phyloP scores from a whole-genome alignment of 257 asterid species.

The Solanum pinnatisectum region DNA sequence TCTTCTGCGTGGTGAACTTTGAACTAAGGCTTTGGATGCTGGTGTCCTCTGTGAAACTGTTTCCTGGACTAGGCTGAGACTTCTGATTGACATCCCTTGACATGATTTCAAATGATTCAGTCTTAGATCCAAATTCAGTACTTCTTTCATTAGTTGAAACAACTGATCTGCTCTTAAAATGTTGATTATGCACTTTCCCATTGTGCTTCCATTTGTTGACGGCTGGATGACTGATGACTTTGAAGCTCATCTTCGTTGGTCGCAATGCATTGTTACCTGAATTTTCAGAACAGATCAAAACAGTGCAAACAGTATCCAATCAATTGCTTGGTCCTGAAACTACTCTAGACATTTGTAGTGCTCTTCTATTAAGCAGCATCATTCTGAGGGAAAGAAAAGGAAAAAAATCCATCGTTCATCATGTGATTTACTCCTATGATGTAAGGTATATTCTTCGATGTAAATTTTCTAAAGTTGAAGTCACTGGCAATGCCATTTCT shows the following conservation, averaged over 20 bases:
- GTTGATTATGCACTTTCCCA: neutral
- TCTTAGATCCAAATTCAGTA: neutral
- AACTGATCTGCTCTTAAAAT: neutral
- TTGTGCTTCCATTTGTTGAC: conserved; percentile 3
- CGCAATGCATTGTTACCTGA: neutral
- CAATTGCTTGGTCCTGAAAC: neutral
- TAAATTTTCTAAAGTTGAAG: neutral
- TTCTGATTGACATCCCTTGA: conserved; percentile 1
- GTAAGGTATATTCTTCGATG: neutral
- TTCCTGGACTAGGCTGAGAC: neutral
- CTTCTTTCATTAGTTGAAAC: conserved; percentile 1
- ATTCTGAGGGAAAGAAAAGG: neutral
- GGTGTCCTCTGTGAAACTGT: neutral
- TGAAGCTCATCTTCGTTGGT: neutral
- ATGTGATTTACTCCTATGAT: neutral
- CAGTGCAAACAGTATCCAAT: neutral
- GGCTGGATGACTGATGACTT: conserved; percentile 8
- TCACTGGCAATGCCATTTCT: neutral
- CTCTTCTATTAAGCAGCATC: neutral
- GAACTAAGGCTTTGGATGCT: neutral
- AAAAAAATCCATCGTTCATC: neutral
- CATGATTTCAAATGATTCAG: conserved; percentile 4
- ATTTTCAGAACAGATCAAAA: neutral
- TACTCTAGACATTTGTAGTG: neutral
- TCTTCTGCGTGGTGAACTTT: neutral